Base-by-base conservation (phyloP, 2,329 filamentous ascomycete species). In the Trichoderma citrinoviride region DNA sequence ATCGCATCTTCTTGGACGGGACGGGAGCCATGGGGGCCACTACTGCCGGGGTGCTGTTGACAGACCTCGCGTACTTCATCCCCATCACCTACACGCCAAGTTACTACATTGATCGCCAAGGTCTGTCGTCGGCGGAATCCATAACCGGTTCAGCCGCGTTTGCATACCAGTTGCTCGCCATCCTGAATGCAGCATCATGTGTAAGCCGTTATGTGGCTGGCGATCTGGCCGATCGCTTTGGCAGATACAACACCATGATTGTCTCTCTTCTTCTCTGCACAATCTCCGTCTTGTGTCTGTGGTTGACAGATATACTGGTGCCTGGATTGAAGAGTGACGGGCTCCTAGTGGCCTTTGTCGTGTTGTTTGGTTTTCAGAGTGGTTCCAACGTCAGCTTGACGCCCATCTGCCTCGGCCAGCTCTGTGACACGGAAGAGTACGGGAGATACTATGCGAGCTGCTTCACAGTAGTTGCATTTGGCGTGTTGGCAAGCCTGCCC, bases 211-310 rank as follows among this genome's bases (percentile, higher is more conserved):
- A 87, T 76, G 80, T 93, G 0, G 91, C 92, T 0, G 92, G 92
- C 0, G 83, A 90, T 67, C 78, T 92, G 8, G 89, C 92, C 0
- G 93, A 97, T 73, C 85, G 82, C 56, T 74, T 92, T 3, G 93
- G 93, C 0, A 86, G 92, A 4, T 96, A 92, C 79, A 96, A 97
- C 73, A 85, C 88, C 57, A 90, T 95, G 77, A 85, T 94, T 53
- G 75, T 87, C 19, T 89, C 89, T 0, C 84, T 92, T 27, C 76
- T 82, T 0, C 70, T 83, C 6, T 83, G 81, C 65, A 79, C 89
- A n/a, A 74, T 78, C 44, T 78, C 79, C 37, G 77, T 89, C 5
- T 84, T 90, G 5, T 87, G 84, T 3, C 74, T 93, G 19, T 96
- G 92, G 92, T 81, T 96, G 21, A 91, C 84, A 0, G 80, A 82